Evolutionary conservation across 176 grass and related monocot species (phyloP).

Genomic region (Bromus sterilis): DNA sequence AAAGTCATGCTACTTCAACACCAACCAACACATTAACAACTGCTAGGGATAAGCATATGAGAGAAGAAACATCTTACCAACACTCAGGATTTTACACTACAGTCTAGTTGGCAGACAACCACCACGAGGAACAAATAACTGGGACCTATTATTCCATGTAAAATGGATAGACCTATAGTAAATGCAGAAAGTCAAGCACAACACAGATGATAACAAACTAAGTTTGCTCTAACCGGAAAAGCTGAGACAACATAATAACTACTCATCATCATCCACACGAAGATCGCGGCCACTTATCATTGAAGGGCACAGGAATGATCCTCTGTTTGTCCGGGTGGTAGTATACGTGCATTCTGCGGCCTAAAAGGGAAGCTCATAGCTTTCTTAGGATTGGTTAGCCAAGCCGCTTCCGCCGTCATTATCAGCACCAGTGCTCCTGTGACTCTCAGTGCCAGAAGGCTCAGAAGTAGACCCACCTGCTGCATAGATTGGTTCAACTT

Average conservation of each 20-base stretch:
- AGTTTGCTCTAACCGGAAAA: constrained; percentile 11
- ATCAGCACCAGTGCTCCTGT: constrained; percentile 57
- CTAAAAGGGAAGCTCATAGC: constrained; percentile 12
- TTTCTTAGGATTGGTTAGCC: constrained; percentile 3
- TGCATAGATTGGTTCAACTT: constrained; percentile 36
- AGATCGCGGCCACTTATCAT: constrained; percentile 37
- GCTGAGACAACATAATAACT: constrained; percentile 5
- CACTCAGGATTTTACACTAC: not conserved
- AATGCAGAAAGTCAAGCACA: not conserved
- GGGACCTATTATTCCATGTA: not conserved
- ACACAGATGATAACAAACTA: constrained; percentile 9
- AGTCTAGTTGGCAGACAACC: not conserved
- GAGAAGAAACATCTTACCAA: not conserved
- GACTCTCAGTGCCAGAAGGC: constrained; percentile 37
- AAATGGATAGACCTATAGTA: constrained; percentile 18
- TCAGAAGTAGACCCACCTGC: constrained; percentile 11
- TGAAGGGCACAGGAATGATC: constrained; percentile 41
- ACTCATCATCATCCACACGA: constrained; percentile 23
- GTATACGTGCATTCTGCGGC: constrained; percentile 29
- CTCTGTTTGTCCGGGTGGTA: constrained; percentile 16
- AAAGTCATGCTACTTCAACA: not conserved
- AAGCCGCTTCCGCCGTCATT: constrained; percentile 39
- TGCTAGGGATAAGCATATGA: not conserved
- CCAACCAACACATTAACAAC: not conserved
- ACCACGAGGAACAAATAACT: not conserved